Base-by-base conservation (phyloP, 345 rosid species). In the Bruguiera gymnorhiza region DNA sequence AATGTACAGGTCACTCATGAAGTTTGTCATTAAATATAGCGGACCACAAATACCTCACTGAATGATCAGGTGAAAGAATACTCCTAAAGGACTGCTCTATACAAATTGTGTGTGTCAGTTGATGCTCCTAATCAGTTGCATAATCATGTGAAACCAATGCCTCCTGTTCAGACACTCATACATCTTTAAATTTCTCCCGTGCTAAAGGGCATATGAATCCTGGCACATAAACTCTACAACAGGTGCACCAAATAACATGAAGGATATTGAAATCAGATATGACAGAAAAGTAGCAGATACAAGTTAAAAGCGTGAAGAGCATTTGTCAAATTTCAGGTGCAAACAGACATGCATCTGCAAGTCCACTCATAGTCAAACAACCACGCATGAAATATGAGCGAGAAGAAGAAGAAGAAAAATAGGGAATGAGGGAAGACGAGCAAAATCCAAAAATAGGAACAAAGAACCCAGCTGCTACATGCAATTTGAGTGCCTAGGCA, bases 121-220 rank as follows among this genome's bases (percentile, higher is more conserved):
- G 31, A 69, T 62, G 67, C 62, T 72, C 67, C 70, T 63, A 65
- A 36, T 75, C 65, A 63, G 66, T 65, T 60, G 77, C 75, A 68
- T 29, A 29, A 36, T 59, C 65, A 69, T 21, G 43, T 39, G 15
- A 70, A 59, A 68, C 65, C 59, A 27, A 58, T 32, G 46, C 69
- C 70, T 56, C 75, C 72, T 46, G 39, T 62, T 56, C 60, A 62
- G 34, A 60, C 52, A 75, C 65, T 75, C 72, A 65, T 61, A 36
- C 51, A 63, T 70, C 62, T 73, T 70, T 57, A 52, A 62, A 60
- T 54, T 11, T 2, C 32, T 54, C 65, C 8, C 20, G 43, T 34
- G 23, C 56, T 36, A 34, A 51, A 36, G n/a, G 61, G 52, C 26
- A 62, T 31, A 0, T 1, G 16, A 39, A 21, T 43, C 71, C 67